Conservation (phyloP, 192 early-diverging fungal species). For the Gamsiella multidivaricata region DNA sequence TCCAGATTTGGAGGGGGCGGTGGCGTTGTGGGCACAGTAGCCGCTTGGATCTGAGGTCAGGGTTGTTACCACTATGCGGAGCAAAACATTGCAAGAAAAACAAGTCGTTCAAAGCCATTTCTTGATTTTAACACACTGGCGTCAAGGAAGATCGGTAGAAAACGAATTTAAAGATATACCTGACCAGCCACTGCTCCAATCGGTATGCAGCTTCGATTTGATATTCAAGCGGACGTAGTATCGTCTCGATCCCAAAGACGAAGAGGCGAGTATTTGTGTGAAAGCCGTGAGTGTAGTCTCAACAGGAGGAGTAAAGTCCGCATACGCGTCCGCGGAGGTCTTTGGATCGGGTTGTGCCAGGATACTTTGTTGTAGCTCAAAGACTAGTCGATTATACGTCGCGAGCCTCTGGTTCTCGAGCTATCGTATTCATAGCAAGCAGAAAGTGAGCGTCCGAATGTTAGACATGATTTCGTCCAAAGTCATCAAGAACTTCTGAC, state of each 20-base stretch:
- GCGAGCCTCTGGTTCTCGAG: conserved; percentile 26
- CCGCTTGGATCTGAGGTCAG: not conserved
- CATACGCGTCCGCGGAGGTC: not conserved
- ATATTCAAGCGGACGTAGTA: conserved; percentile 13
- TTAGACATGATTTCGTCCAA: too few species aligned
- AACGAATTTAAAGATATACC: conserved; percentile 1
- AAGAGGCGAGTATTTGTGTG: conserved; percentile 2
- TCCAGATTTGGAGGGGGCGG: not conserved
- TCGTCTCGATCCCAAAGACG: not conserved
- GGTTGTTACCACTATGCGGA: not conserved
- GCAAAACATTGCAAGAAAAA: not conserved
- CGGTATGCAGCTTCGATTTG: conserved; percentile 8
- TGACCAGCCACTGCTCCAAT: conserved; percentile 36
- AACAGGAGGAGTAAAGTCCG: not conserved
- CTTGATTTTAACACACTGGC: too few species aligned
- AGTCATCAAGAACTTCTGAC: too few species aligned
- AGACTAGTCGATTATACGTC: conserved; percentile 9
- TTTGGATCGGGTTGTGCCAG: not conserved
- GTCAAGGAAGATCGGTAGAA: not conserved
- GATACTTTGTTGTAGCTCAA: conserved; percentile 15
- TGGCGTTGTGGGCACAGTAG: not conserved
- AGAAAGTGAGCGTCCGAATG: not conserved
- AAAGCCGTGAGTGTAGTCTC: not conserved
- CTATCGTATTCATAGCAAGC: conserved; percentile 2
- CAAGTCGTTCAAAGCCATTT: too few species aligned